A percentile compares a stretch with the other conserved stretches of the same genome.
Conservation (phyloP, 2,329 filamentous ascomycete species). For the Penicillium verrucosum region DNA sequence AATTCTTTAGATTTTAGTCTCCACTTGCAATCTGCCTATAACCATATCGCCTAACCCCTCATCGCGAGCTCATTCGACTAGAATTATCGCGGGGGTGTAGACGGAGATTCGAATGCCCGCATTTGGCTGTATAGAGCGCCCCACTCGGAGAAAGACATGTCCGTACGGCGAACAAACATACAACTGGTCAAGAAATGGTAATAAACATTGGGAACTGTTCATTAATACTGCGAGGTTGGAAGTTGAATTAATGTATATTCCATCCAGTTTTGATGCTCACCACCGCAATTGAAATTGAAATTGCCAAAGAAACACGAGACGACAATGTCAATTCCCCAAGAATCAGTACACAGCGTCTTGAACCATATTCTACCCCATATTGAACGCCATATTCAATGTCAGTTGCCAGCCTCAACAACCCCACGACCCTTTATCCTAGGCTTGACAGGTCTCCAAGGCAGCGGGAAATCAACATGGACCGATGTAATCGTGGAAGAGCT, state of each 20-base stretch:
- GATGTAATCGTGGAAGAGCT: conserved; percentile 10
- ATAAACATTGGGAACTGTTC: neutral
- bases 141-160: conserved; percentile 18
- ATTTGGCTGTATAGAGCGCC: neutral
- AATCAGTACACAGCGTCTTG: conserved; percentile 5
- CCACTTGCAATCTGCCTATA: neutral
- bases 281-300: neutral
- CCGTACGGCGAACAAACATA: conserved; percentile 1
- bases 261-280: neutral
- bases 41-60: conserved; percentile 4
- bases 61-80: conserved; percentile 3
- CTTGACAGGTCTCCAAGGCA: conserved; percentile 18
- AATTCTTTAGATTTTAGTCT: neutral
- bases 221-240: neutral
- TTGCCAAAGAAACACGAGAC: neutral
- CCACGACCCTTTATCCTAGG: conserved; percentile 12
- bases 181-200: neutral
- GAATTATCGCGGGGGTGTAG: conserved; percentile 3
- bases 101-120: conserved; percentile 12
- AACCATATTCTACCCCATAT: conserved; percentile 5
- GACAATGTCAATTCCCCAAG: conserved; percentile 3
- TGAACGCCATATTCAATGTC: neutral
- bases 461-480: conserved; percentile 20
- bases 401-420: neutral
- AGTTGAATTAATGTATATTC: neutral